These are phyloP conservation scores for Sphaerobolus stellatus DNA, from an alignment of 1,284 basidiomycete genomes.

Conservation along the genomic window DNA sequence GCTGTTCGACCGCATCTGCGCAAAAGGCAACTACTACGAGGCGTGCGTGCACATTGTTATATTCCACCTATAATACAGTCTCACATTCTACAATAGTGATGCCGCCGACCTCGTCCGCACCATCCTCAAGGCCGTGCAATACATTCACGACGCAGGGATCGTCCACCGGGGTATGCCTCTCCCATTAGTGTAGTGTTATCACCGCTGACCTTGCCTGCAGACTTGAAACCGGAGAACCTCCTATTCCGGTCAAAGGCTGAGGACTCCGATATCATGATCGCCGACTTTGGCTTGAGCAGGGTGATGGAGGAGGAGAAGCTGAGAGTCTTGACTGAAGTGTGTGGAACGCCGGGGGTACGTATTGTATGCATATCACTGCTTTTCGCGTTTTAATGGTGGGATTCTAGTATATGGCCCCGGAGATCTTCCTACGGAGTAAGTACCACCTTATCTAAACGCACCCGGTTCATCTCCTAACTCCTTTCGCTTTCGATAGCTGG, in stretches of 20 bases:
- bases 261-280: conserved; percentile 94
- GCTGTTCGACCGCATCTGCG: conserved; percentile 97
- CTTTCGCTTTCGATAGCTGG: conserved; percentile 55
- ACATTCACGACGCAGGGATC: conserved; percentile 90
- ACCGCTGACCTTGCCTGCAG: conserved; percentile 35
- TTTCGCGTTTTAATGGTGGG: conserved; percentile 15
- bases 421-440: conserved; percentile 92
- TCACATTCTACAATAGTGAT: conserved; percentile 53
- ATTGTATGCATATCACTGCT: conserved; percentile 9
- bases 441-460: too few relatives aligned
- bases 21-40: conserved; percentile 96
- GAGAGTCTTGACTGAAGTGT: conserved; percentile 89
- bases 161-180: conserved; percentile 81
- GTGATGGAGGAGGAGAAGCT: conserved; percentile 92
- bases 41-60: conserved; percentile 49
- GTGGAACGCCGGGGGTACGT: conserved; percentile 82
- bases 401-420: conserved; percentile 91
- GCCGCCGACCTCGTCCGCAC: conserved; percentile 88
- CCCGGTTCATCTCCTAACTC: too few relatives aligned
- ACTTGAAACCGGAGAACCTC: conserved; percentile 97
- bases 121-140: conserved; percentile 84
- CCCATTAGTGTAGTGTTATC: not conserved
- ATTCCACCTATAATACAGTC: conserved; percentile 1
- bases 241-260: conserved; percentile 90
- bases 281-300: conserved; percentile 92